Evolutionary conservation across 306 rosid species (phyloP).

Genomic region (Cicer pinnatifidum): DNA sequence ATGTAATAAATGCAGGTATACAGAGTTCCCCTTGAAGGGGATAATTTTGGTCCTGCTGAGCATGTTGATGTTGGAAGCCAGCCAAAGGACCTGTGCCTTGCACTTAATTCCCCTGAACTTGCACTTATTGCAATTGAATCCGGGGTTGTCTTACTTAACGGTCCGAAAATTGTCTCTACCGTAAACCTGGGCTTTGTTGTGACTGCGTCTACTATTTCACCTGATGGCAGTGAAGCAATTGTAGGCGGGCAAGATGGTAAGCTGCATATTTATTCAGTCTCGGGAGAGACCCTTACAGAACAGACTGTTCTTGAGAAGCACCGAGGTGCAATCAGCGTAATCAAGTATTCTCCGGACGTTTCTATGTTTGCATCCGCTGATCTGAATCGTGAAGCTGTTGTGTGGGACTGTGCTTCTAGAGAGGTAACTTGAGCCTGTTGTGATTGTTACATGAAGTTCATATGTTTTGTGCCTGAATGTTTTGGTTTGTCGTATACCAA

Average conservation of each 20-base stretch:
- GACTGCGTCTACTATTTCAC: slow-evolving; percentile 75
- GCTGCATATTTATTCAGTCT: slow-evolving; percentile 72
- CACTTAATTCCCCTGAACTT: slow-evolving; percentile 68
- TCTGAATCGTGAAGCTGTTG: slow-evolving; percentile 93
- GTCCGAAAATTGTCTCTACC: slow-evolving; percentile 66
- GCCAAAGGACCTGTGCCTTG: slow-evolving; percentile 84
- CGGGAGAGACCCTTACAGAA: slow-evolving; percentile 74
- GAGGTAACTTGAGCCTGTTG: slow-evolving; percentile 64
- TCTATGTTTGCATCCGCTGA: slow-evolving; percentile 98
- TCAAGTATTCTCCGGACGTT: slow-evolving; percentile 85
- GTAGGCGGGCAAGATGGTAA: slow-evolving; percentile 95
- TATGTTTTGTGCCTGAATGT: slow-evolving; percentile 14
- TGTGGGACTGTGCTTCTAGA: slow-evolving; percentile 76
- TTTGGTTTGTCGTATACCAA: slow-evolving; percentile 25
- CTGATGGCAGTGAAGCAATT: slow-evolving; percentile 92
- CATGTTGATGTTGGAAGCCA: slow-evolving; percentile 91
- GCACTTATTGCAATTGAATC: slow-evolving; percentile 81
- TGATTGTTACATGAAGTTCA: slow-evolving; percentile 24
- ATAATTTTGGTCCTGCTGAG: slow-evolving; percentile 75
- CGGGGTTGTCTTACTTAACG: slow-evolving; percentile 81
- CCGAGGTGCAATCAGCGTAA: slow-evolving; percentile 87
- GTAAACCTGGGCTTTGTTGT: slow-evolving; percentile 73
- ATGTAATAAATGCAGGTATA: slow-evolving; percentile 59
- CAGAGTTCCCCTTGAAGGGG: slow-evolving; percentile 72
- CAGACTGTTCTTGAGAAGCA: slow-evolving; percentile 85